Conservation (phyloP, 805 yeast genomes). For the Candida parachauliodes region DNA sequence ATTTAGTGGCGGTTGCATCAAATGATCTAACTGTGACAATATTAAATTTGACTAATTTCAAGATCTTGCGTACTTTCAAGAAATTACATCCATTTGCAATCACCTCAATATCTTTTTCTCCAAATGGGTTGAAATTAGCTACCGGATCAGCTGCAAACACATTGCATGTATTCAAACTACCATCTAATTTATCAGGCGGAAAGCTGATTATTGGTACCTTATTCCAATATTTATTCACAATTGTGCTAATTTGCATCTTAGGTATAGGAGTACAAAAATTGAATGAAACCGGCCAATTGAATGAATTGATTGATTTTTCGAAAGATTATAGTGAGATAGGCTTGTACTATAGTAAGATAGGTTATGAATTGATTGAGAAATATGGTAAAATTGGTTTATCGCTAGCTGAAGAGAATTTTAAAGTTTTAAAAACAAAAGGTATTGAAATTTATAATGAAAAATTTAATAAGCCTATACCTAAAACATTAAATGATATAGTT, state of each 20-base stretch:
- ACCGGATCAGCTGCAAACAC: slow-evolving; percentile 77
- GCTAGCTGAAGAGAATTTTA: slow-evolving; percentile 7
- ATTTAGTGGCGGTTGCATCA: slow-evolving; percentile 54
- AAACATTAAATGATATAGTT: slow-evolving; percentile 11
- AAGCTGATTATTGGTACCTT: slow-evolving; percentile 27
- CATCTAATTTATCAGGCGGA: slow-evolving; percentile 44
- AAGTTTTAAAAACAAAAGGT: slow-evolving; percentile 13
- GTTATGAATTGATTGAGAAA: slow-evolving; percentile 22
- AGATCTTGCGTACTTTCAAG: slow-evolving; percentile 45
- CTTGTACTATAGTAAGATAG: slow-evolving; percentile 23
- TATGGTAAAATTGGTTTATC: slow-evolving; percentile 9
- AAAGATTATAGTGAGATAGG: slow-evolving; percentile 17
- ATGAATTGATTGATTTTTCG: slow-evolving; percentile 18
- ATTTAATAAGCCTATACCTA: slow-evolving; percentile 19
- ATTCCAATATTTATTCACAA: slow-evolving; percentile 32
- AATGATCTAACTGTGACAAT: slow-evolving; percentile 65
- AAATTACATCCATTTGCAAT: slow-evolving; percentile 77
- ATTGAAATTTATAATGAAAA: slow-evolving; percentile 27
- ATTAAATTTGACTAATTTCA: slow-evolving; percentile 50
- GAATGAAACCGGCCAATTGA: slow-evolving; percentile 33
- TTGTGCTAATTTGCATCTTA: slow-evolving; percentile 26
- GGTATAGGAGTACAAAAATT: slow-evolving; percentile 33
- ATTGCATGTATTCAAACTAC: slow-evolving; percentile 59
- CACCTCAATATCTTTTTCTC: slow-evolving; percentile 67
- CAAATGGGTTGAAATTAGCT: slow-evolving; percentile 63